A percentile compares a stretch with the other conserved stretches of the same genome.
Evolutionary conservation across 352 stramenopile species (phyloP).

Genomic region (Blastocystis sp.): DNA sequence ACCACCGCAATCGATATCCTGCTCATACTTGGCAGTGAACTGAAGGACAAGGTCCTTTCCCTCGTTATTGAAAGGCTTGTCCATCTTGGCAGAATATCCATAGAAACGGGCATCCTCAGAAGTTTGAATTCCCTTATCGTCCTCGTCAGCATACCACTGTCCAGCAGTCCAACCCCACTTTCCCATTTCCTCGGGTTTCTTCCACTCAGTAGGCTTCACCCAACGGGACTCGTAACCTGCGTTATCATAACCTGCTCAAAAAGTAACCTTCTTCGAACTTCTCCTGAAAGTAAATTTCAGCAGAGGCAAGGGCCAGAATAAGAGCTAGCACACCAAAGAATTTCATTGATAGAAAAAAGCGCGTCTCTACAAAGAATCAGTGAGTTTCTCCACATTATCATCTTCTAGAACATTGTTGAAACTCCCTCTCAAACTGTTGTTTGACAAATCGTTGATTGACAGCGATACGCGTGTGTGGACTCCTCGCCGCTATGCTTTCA

Average conservation of each 20-base stretch:
- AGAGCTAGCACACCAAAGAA: conserved; percentile 44
- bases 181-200: conserved; percentile 76
- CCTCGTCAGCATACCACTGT: conserved; percentile 77
- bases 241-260: conserved; percentile 68
- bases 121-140: conserved; percentile 88
- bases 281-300: conserved; percentile 85
- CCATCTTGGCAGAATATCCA: conserved; percentile 84
- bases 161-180: conserved; percentile 86
- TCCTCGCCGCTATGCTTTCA: too few species aligned
- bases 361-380: conserved; percentile 20
- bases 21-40: conserved; percentile 96
- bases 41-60: conserved; percentile 81
- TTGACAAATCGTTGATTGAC: not conserved
- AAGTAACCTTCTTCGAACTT: conserved; percentile 83
- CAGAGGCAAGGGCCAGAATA: conserved; percentile 63
- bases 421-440: not conserved
- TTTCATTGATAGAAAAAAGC: not conserved
- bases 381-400: not conserved
- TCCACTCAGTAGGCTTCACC: conserved; percentile 86
- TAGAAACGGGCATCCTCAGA: conserved; percentile 91
- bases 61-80: conserved; percentile 79
- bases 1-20: conserved; percentile 94
- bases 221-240: conserved; percentile 70
- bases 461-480: too few species aligned
- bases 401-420: not conserved